Conservation (phyloP, 352 stramenopile species). For the Pythium grandisporangium region DNA sequence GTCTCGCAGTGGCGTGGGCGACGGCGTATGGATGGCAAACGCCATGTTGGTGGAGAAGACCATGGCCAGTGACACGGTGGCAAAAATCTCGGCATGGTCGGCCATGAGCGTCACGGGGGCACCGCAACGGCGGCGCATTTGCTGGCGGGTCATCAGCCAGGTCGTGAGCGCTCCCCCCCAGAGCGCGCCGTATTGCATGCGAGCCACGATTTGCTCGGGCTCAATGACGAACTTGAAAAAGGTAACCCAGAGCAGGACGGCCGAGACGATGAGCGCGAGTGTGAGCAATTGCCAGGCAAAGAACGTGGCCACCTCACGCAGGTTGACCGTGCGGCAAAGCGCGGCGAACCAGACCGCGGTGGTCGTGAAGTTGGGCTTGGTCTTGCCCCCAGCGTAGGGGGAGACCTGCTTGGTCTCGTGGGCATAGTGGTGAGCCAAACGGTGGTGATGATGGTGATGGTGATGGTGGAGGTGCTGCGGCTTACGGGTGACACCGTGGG, state of each 20-base stretch:
- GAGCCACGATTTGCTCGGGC: conserved; percentile 5
- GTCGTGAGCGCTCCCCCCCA: conserved; percentile 12
- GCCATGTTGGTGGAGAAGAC: conserved; percentile 32
- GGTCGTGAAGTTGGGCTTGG: too few species aligned
- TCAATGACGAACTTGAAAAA: conserved; percentile 22
- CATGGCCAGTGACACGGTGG: conserved; percentile 17
- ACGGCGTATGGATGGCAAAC: conserved; percentile 28
- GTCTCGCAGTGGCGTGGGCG: conserved; percentile 21
- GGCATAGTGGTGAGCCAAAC: too few species aligned
- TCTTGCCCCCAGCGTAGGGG: too few species aligned
- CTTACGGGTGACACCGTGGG: too few species aligned
- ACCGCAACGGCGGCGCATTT: conserved; percentile 10
- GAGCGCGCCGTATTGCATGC: conserved; percentile 5
- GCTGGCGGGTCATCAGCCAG: conserved; percentile 5
- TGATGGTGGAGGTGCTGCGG: too few species aligned
- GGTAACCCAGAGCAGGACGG: conserved; percentile 15
- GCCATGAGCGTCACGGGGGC: conserved; percentile 9
- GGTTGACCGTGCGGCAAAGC: conserved; percentile 9
- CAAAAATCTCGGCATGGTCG: conserved; percentile 28
- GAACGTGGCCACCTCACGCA: conserved; percentile 14
- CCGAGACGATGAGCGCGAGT: conserved; percentile 16
- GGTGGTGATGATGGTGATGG: too few species aligned
- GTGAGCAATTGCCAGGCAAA: conserved; percentile 13
- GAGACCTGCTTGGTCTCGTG: too few species aligned
- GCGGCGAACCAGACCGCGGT: conserved; percentile 1